Percentiles rank a stretch among this genome's conserved stretches.
phyloP scores from a whole-genome alignment of 2,329 filamentous ascomycete genomes.

The Colletotrichum echinochloae region DNA sequence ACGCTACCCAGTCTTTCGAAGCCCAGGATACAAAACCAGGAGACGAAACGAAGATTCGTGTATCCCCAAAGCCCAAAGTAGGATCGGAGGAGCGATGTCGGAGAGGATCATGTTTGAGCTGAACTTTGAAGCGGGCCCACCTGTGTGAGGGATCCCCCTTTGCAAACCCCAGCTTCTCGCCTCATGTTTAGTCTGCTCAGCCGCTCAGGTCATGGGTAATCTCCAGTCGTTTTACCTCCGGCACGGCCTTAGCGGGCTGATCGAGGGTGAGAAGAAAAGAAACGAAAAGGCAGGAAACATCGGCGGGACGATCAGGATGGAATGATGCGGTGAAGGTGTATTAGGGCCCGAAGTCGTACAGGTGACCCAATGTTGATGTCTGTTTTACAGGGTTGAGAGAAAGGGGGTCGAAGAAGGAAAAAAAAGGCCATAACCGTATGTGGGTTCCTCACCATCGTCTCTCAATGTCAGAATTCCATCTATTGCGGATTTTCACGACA shows the following conservation, averaged over 20 bases:
- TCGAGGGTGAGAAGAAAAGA: too few species aligned
- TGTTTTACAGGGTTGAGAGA: not conserved
- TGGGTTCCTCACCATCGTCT: not conserved
- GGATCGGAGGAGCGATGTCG: not conserved
- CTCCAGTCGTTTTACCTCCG: not conserved
- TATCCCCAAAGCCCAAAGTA: not conserved
- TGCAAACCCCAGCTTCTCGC: not conserved
- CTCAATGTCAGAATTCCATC: not conserved
- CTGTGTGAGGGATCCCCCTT: not conserved
- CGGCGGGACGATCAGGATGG: not conserved
- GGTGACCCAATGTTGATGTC: slow-evolving; percentile 10
- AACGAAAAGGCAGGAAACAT: not conserved
- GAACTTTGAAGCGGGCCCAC: not conserved
- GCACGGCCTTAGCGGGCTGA: too few species aligned
- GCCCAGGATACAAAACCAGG: too few species aligned
- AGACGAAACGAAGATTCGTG: not conserved
- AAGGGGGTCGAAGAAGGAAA: not conserved
- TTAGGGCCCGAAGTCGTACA: not conserved
- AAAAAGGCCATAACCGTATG: not conserved
- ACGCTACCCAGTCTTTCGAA: not conserved
- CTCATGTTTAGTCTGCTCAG: not conserved
- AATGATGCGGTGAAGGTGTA: not conserved
- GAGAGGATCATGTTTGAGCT: not conserved
- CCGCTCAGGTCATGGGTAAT: not conserved
- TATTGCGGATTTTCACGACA: not conserved